Conservation (phyloP, 2,329 filamentous ascomycete genomes). For the Ploettnerulaceae sp. region DNA sequence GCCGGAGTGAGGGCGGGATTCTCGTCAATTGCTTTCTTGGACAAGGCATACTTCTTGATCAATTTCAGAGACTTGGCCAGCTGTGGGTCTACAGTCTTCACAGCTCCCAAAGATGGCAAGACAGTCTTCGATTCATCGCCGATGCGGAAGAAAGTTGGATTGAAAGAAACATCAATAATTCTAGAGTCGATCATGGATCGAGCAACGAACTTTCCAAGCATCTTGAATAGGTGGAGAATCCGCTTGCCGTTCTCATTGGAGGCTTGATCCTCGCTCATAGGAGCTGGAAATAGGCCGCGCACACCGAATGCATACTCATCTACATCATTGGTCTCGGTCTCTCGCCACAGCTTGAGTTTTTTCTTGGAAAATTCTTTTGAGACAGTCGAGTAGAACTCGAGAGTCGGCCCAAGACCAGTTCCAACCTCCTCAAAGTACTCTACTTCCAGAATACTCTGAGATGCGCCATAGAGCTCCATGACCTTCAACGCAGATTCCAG, state of each 20-base stretch:
- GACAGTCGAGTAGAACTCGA: slow-evolving; percentile 97
- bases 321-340: slow-evolving; percentile 68
- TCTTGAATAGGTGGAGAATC: slow-evolving; percentile 82
- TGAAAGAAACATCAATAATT: slow-evolving; percentile 97
- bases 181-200: slow-evolving; percentile 97
- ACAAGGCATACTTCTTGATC: slow-evolving; percentile 79
- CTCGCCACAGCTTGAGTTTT: slow-evolving; percentile 94
- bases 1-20: slow-evolving; percentile 59
- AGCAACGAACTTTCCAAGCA: slow-evolving; percentile 94
- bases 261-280: slow-evolving; percentile 75
- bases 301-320: slow-evolving; percentile 82
- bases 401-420: slow-evolving; percentile 87
- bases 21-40: slow-evolving; percentile 77
- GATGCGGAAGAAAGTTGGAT: slow-evolving; percentile 95
- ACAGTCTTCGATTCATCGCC: slow-evolving; percentile 63
- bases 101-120: slow-evolving; percentile 78
- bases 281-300: slow-evolving; percentile 84
- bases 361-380: slow-evolving; percentile 97
- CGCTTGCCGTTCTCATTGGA: slow-evolving; percentile 76
- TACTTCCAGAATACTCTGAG: slow-evolving; percentile 90
- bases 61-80: slow-evolving; percentile 80
- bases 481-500: slow-evolving; percentile 96
- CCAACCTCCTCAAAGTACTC: slow-evolving; percentile 99
- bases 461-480: slow-evolving; percentile 97
- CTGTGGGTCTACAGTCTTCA: slow-evolving; percentile 83